These are phyloP conservation scores for Phaeosphaeriaceae sp. DNA, from an alignment of 2,329 filamentous ascomycete genomes.

Conservation along the genomic window DNA sequence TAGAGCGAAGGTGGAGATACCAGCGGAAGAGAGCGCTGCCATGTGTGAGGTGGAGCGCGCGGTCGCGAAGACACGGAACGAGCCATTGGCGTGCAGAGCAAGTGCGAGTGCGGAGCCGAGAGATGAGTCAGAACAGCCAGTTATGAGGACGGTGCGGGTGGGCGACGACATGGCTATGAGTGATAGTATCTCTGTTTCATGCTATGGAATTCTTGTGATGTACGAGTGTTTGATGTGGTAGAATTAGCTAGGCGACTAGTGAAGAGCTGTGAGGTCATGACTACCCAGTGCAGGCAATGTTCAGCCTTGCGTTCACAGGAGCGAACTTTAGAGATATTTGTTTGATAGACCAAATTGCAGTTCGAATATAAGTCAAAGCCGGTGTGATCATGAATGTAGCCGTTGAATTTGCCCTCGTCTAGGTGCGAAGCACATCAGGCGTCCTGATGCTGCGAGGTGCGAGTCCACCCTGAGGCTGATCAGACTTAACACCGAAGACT, in stretches of 20 bases:
- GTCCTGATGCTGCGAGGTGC: no score
- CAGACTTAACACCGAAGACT: no score
- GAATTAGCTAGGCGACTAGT: background rate
- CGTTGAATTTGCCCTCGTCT: no score
- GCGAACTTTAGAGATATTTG: no score
- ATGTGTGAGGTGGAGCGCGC: conserved; percentile 45
- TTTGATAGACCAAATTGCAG: no score
- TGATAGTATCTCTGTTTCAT: background rate
- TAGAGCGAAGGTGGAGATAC: conserved; percentile 8
- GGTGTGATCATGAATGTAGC: no score
- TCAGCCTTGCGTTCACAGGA: background rate
- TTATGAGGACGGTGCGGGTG: conserved; percentile 23
- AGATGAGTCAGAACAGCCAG: conserved; percentile 43
- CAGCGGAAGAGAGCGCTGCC: conserved; percentile 1
- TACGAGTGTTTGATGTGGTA: background rate
- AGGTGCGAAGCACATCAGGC: no score
- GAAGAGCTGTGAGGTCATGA: background rate
- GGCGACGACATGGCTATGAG: background rate
- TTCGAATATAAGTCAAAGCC: no score
- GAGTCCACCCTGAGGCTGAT: no score
- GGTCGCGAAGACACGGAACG: conserved; percentile 52
- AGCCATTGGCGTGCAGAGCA: conserved; percentile 44
- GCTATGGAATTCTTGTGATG: background rate
- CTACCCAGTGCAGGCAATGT: background rate
- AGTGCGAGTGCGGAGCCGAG: conserved; percentile 52